These are phyloP conservation scores for Pulveroboletus sp. DNA, from an alignment of 768 basidiomycete species.

Conservation along the genomic window DNA sequence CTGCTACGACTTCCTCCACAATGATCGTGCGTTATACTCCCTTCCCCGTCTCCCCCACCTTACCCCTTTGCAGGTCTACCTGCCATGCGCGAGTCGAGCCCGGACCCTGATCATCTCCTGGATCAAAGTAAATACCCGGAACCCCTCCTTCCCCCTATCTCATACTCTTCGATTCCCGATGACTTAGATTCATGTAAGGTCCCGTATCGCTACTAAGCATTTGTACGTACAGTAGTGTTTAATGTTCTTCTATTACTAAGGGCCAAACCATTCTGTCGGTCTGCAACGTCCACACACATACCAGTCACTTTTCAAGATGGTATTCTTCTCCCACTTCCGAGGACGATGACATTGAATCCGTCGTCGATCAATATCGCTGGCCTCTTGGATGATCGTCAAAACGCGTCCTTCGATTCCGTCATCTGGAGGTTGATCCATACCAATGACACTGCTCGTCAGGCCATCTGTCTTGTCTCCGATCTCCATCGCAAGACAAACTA, in stretches of 20 bases:
- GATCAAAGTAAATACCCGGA: constrained; percentile 29
- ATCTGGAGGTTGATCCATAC: constrained; percentile 50
- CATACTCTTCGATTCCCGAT: constrained; percentile 37
- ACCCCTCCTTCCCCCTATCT: constrained; percentile 29
- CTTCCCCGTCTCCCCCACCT: not conserved
- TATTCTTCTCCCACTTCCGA: constrained; percentile 9
- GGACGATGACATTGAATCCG: constrained; percentile 14
- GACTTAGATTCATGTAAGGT: constrained; percentile 73
- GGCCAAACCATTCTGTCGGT: constrained; percentile 30
- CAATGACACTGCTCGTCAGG: constrained; percentile 49
- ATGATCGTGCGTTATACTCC: constrained; percentile 24
- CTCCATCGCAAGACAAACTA: constrained; percentile 43
- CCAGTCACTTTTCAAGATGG: constrained; percentile 26
- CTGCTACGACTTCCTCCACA: constrained; percentile 27
- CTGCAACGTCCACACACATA: constrained; percentile 30
- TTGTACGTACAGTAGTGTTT: constrained; percentile 65
- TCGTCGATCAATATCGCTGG: constrained; percentile 13
- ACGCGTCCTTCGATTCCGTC: constrained; percentile 34
- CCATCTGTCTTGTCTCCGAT: constrained; percentile 59
- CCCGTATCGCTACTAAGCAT: constrained; percentile 67
- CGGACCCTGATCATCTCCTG: constrained; percentile 33
- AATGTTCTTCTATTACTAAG: constrained; percentile 59
- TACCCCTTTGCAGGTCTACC: constrained; percentile 22
- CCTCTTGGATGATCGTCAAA: constrained; percentile 16
- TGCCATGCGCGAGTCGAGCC: constrained; percentile 30